Percentiles rank a stretch among this genome's conserved stretches.
Evolutionary conservation across 2,329 filamentous ascomycete genomes (phyloP).

Genomic region (Ophiosphaerella narmari): DNA sequence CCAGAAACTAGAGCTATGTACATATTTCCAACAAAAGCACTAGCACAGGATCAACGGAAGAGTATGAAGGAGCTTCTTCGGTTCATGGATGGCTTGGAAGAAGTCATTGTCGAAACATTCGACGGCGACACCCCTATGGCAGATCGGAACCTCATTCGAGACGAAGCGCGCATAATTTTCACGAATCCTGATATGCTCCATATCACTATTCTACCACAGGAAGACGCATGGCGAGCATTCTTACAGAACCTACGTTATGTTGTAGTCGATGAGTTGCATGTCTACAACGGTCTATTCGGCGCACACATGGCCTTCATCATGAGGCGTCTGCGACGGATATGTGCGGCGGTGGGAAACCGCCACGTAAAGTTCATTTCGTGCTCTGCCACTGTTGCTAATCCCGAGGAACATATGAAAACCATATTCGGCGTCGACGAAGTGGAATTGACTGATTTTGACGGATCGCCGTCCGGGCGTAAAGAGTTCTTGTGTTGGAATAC

Average conservation of each 20-base stretch:
- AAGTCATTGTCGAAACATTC: slow-evolving; percentile 85
- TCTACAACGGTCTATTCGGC: slow-evolving; percentile 94
- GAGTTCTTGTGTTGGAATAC: slow-evolving; percentile 99
- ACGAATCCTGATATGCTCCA: slow-evolving; percentile 99
- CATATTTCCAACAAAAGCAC: slow-evolving; percentile 95
- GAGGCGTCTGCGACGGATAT: slow-evolving; percentile 83
- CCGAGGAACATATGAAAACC: slow-evolving; percentile 85
- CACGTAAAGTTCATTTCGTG: slow-evolving; percentile 91
- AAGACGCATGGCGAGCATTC: slow-evolving; percentile 85
- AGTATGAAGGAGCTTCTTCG: slow-evolving; percentile 83
- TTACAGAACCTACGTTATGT: slow-evolving; percentile 89
- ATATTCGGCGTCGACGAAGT: slow-evolving; percentile 90
- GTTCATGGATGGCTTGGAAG: slow-evolving; percentile 78
- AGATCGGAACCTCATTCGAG: slow-evolving; percentile 77
- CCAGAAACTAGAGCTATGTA: slow-evolving; percentile 84
- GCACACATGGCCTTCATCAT: slow-evolving; percentile 95
- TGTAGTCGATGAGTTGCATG: slow-evolving; percentile 83
- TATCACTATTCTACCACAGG: slow-evolving; percentile 88
- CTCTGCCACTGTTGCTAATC: slow-evolving; percentile 94
- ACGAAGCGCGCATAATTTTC: slow-evolving; percentile 90
- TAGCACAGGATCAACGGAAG: slow-evolving; percentile 91
- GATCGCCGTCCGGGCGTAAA: slow-evolving; percentile 88
- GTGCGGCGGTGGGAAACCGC: slow-evolving; percentile 85
- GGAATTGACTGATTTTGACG: slow-evolving; percentile 83
- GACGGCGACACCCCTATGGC: slow-evolving; percentile 91